phyloP scores from a whole-genome alignment of 768 basidiomycete species.

The Suillus luteus region DNA sequence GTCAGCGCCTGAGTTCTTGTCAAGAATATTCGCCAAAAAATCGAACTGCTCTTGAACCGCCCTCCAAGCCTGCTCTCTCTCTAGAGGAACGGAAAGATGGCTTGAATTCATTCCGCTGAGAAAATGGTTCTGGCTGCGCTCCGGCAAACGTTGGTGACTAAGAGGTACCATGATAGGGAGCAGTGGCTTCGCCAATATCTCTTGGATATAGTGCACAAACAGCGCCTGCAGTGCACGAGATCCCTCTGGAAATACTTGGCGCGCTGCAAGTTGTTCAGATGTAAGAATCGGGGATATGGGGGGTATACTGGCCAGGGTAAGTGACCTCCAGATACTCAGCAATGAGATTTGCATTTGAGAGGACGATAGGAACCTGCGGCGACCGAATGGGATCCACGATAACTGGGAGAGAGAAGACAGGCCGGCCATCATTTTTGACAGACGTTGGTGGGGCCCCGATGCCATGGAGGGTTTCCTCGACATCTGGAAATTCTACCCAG shows the following conservation, averaged over 20 bases:
- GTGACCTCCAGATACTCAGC: slow-evolving; percentile 71
- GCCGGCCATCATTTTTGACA: slow-evolving; percentile 54
- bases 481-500: slow-evolving; percentile 71
- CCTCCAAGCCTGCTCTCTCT: slow-evolving; percentile 65
- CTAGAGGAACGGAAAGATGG: slow-evolving; percentile 37
- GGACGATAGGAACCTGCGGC: slow-evolving; percentile 46
- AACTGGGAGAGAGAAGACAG: slow-evolving; percentile 69
- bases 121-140: slow-evolving; percentile 56
- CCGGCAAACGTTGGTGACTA: slow-evolving; percentile 61
- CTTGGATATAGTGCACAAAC: slow-evolving; percentile 71
- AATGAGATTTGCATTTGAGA: slow-evolving; percentile 63
- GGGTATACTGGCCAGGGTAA: slow-evolving; percentile 43
- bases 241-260: slow-evolving; percentile 71
- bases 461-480: slow-evolving; percentile 58
- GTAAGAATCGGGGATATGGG: not conserved
- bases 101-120: slow-evolving; percentile 22
- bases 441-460: slow-evolving; percentile 63
- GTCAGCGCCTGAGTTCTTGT: slow-evolving; percentile 62
- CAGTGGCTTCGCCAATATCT: slow-evolving; percentile 64
- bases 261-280: slow-evolving; percentile 34
- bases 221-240: slow-evolving; percentile 66
- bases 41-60: slow-evolving; percentile 68
- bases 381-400: slow-evolving; percentile 60
- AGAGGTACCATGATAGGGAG: slow-evolving; percentile 71
- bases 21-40: slow-evolving; percentile 62